These are phyloP conservation scores for Xylaria sp. DNA, from an alignment of 2,329 filamentous ascomycete species.

Conservation along the genomic window DNA sequence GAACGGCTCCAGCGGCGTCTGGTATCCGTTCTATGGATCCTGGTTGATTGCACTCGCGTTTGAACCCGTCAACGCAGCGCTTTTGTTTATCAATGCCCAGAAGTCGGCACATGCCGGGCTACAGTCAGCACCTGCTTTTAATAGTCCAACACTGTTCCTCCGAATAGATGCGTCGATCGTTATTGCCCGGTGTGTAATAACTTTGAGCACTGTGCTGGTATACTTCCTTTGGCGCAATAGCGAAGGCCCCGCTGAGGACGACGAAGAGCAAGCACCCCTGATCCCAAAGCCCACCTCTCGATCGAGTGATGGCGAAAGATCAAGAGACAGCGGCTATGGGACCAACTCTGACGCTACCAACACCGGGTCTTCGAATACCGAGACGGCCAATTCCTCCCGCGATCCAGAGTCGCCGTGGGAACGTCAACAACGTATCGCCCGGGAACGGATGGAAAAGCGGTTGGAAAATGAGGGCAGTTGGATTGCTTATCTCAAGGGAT, in stretches of 20 bases:
- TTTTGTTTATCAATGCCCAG: conserved; percentile 38
- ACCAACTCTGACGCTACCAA: conserved; percentile 45
- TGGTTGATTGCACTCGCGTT: conserved; percentile 61
- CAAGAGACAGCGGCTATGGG: conserved; percentile 45
- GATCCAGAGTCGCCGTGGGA: conserved; percentile 57
- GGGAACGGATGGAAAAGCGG: conserved; percentile 65
- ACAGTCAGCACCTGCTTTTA: neutral
- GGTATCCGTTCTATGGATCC: conserved; percentile 66
- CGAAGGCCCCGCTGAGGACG: conserved; percentile 28
- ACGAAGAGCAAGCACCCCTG: conserved; percentile 63
- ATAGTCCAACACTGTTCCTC: conserved; percentile 25
- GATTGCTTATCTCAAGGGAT: conserved; percentile 76
- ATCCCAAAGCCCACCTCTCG: conserved; percentile 48
- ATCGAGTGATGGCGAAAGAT: conserved; percentile 30
- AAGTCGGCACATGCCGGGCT: conserved; percentile 1
- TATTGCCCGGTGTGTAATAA: conserved; percentile 39
- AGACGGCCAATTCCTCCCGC: conserved; percentile 39
- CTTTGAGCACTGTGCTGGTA: conserved; percentile 31
- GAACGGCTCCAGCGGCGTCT: conserved; percentile 54
- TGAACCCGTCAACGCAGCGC: conserved; percentile 52
- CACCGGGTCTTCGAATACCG: conserved; percentile 38
- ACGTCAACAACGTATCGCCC: conserved; percentile 54
- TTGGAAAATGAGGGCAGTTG: conserved; percentile 76
- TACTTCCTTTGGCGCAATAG: conserved; percentile 32
- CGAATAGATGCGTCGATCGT: conserved; percentile 37